Base-by-base conservation (phyloP, 2,329 filamentous ascomycete species). In the Chrysosporium keratinophilum region DNA sequence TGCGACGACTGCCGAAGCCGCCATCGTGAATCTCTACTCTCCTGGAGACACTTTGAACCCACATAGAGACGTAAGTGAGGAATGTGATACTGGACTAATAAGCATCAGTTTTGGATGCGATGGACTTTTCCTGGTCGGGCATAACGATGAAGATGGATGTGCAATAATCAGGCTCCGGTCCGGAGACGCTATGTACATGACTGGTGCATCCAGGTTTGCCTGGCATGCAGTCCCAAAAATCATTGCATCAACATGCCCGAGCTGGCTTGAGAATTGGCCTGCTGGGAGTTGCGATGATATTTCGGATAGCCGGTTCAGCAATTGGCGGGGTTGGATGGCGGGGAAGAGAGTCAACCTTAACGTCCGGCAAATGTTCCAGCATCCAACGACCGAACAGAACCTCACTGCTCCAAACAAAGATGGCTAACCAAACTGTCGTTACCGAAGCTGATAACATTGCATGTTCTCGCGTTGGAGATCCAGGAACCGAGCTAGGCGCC, bases 191-290 rank as follows among this genome's bases (percentile, higher is more conserved):
- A 81, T 97, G 0, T 89, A 94, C 64, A 97, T 98, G 91, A 83
- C 81, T 48, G 79, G 85, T 17, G 76, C 82, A 55, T 85, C 87
- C 3, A 78, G 93, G 42, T 95, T 88, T 69, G 90, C 91, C 1
- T 97, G 91, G 91, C 93, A 97, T 71, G 90, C 87, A 11, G 89
- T 97, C 11, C 90, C 93, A 5, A 93, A 90, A 67, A 84, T 97
- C 11, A 65, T 96, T 35, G 78, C 81, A 45, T 80, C 74, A 0
- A 95, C 88, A 0, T 97, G 90, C 69, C 91, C 91, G 0, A 72
- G 72, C 0, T 86, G 83, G 68, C 69, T 97, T 48, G 71, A 75
- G 54, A 74, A 84, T 41, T 97, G 90, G 90, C 90, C 90, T 7
- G 74, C 68, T 9, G 55, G 48, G 33, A 57, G 42, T 0, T 68